Conservation (phyloP, 2,329 filamentous ascomycete species). For the Penicillium sp. region DNA sequence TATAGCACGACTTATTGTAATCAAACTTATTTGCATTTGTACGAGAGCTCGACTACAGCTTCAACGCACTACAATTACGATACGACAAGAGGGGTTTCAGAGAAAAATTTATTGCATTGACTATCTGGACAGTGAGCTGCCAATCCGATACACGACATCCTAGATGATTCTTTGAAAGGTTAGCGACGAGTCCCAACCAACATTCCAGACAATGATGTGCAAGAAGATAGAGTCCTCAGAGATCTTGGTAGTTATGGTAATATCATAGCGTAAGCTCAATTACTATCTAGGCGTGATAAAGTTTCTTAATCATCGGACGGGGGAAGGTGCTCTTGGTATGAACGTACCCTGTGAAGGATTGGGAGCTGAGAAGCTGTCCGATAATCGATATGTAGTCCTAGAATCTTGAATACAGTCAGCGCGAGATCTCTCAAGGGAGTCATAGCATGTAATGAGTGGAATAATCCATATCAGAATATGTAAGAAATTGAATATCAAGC, state of each 20-base stretch:
- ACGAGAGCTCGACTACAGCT: not conserved
- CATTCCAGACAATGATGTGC: slow-evolving; percentile 14
- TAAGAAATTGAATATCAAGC: slow-evolving; percentile 93
- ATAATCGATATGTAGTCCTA: not conserved
- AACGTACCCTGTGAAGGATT: slow-evolving; percentile 26
- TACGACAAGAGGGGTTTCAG: not conserved
- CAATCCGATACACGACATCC: not conserved
- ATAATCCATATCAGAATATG: slow-evolving; percentile 78
- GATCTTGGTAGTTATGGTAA: slow-evolving; percentile 63
- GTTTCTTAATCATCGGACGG: slow-evolving; percentile 62
- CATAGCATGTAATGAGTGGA: slow-evolving; percentile 1
- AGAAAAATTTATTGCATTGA: not conserved
- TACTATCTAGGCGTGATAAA: slow-evolving; percentile 64
- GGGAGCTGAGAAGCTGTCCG: not conserved
- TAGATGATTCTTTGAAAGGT: slow-evolving; percentile 16
- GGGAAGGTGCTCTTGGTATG: slow-evolving; percentile 6
- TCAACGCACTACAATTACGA: not conserved
- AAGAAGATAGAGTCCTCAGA: slow-evolving; percentile 52
- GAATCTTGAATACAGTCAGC: slow-evolving; percentile 29
- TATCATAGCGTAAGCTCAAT: slow-evolving; percentile 58
- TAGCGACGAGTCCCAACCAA: slow-evolving; percentile 21
- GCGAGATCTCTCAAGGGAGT: slow-evolving; percentile 6
- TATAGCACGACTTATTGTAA: slow-evolving; percentile 30
- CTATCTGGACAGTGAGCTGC: not conserved
- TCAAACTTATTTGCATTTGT: slow-evolving; percentile 19